Evolutionary conservation across 2,329 filamentous ascomycete species (phyloP).

Genomic region (Kalmusia sp.): DNA sequence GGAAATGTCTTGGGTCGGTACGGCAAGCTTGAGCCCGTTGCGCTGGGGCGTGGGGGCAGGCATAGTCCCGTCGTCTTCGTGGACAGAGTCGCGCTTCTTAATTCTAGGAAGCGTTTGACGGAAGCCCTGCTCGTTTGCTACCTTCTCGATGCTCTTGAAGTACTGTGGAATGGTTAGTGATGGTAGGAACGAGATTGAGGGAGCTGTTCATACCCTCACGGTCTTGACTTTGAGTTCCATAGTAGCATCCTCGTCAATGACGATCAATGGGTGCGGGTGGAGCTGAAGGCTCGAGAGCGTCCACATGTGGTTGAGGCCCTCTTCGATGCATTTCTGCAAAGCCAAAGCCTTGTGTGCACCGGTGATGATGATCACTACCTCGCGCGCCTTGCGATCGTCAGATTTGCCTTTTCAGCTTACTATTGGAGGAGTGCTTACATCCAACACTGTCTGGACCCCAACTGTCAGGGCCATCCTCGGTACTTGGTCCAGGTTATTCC

Average conservation of each 20-base stretch:
- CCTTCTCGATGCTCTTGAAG: slow-evolving; percentile 59
- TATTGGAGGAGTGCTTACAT: slow-evolving; percentile 50
- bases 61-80: slow-evolving; percentile 27
- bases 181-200: not conserved
- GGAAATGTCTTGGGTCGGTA: slow-evolving; percentile 39
- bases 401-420: not conserved
- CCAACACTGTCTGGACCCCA: slow-evolving; percentile 82
- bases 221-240: slow-evolving; percentile 57
- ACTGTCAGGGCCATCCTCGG: slow-evolving; percentile 85
- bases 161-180: slow-evolving; percentile 40
- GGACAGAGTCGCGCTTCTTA: slow-evolving; percentile 41
- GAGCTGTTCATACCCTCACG: slow-evolving; percentile 38
- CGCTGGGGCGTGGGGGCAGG: slow-evolving; percentile 20
- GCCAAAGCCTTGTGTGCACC: slow-evolving; percentile 83
- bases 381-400: slow-evolving; percentile 40
- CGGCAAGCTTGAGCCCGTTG: slow-evolving; percentile 33
- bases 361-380: slow-evolving; percentile 83
- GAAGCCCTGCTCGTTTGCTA: slow-evolving; percentile 54
- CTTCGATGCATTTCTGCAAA: slow-evolving; percentile 80
- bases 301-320: slow-evolving; percentile 90
- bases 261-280: slow-evolving; percentile 81
- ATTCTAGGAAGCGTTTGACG: slow-evolving; percentile 50
- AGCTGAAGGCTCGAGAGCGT: slow-evolving; percentile 82
- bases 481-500: slow-evolving; percentile 74
- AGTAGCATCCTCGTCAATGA: slow-evolving; percentile 77